Percentiles rank a stretch among this genome's conserved stretches.
Evolutionary conservation across 1,284 basidiomycete genomes (phyloP).

Genomic region (Leccinum ambiguum): DNA sequence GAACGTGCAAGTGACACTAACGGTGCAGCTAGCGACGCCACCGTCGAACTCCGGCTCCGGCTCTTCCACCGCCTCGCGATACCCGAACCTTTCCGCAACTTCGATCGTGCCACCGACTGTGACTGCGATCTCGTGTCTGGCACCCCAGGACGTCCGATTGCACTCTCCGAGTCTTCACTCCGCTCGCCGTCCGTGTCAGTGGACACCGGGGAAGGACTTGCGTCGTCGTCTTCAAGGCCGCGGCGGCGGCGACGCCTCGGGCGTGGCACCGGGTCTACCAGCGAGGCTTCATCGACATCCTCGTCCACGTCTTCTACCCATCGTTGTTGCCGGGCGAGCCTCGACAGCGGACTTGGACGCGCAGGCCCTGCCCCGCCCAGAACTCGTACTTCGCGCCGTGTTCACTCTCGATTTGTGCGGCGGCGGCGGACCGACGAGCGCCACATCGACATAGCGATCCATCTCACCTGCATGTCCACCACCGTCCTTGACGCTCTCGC

Average conservation of each 20-base stretch:
- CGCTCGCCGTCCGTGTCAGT: conserved; percentile 50
- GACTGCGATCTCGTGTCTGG: conserved; percentile 9
- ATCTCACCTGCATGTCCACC: conserved; percentile 21
- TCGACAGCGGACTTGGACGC: conserved; percentile 64
- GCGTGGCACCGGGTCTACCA: conserved; percentile 8
- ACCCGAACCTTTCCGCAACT: conserved; percentile 22
- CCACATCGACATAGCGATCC: conserved; percentile 15
- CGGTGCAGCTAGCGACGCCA: conserved; percentile 53
- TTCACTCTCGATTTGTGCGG: conserved; percentile 21
- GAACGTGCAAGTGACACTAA: conserved; percentile 19
- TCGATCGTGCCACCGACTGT: conserved; percentile 16
- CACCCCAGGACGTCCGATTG: background rate
- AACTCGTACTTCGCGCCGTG: conserved; percentile 32
- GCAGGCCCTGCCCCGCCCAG: conserved; percentile 31
- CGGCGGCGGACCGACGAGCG: background rate
- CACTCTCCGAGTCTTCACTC: conserved; percentile 31
- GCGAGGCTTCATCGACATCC: background rate
- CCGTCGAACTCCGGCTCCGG: conserved; percentile 59
- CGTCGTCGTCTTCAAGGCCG: conserved; percentile 39
- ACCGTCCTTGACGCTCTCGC: conserved; percentile 33
- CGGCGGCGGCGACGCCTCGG: conserved; percentile 27
- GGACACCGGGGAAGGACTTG: conserved; percentile 46
- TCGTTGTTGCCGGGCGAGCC: conserved; percentile 47
- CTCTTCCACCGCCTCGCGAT: conserved; percentile 21
- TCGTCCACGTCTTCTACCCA: conserved; percentile 46